These are phyloP conservation scores for Effrenium voratum DNA, from an alignment of 73 alveolate genomes.

Conservation along the genomic window DNA sequence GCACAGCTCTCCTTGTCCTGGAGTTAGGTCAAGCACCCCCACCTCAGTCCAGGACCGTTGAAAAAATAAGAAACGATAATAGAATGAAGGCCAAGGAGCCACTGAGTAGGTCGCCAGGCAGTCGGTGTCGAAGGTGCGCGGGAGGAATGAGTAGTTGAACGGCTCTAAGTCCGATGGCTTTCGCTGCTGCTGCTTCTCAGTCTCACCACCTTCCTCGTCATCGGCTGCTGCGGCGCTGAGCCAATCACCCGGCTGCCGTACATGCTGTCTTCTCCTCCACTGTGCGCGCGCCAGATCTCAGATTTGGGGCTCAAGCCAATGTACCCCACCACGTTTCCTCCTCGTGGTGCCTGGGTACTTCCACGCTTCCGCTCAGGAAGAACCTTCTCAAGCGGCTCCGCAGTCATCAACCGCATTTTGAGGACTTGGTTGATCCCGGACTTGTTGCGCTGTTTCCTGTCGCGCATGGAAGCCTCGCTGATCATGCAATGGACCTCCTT, in stretches of 20 bases:
- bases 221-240: background rate
- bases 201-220: background rate
- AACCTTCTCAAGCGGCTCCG: constrained; percentile 27
- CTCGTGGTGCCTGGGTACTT: background rate
- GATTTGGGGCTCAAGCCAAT: background rate
- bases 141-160: background rate
- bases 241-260: constrained; percentile 14
- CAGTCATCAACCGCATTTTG: background rate
- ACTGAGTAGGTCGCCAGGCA: constrained; percentile 6
- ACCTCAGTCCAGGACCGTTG: background rate
- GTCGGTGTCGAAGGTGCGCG: background rate
- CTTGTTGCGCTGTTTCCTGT: background rate
- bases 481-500: background rate
- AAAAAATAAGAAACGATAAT: background rate
- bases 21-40: constrained; percentile 25
- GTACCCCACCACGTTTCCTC: background rate
- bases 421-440: background rate
- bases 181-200: background rate
- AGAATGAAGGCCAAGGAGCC: background rate
- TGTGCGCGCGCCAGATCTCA: background rate
- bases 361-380: background rate
- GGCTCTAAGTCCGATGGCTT: background rate
- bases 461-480: background rate
- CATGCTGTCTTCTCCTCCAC: background rate
- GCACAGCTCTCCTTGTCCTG: constrained; percentile 41